Evolutionary conservation across 495 filamentous ascomycete species (phyloP).

Genomic region (Parachaetomium inaequale): DNA sequence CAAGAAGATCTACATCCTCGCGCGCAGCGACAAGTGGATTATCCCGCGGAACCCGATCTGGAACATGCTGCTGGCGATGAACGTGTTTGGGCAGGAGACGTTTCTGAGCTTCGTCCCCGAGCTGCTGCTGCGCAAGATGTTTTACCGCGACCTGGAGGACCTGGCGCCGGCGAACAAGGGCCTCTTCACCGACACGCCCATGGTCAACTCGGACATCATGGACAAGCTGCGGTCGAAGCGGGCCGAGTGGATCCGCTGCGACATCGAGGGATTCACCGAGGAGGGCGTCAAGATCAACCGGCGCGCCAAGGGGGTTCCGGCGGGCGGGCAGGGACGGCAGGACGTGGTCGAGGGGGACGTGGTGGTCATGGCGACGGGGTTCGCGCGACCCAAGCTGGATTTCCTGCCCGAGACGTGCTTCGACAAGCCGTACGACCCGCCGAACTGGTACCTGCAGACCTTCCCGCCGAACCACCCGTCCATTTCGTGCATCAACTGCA

Average conservation of each 20-base stretch:
- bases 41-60: slow-evolving; percentile 75
- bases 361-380: slow-evolving; percentile 81
- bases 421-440: slow-evolving; percentile 65
- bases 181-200: slow-evolving; percentile 77
- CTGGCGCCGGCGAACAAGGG: slow-evolving; percentile 66
- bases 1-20: slow-evolving; percentile 64
- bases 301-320: slow-evolving; percentile 66
- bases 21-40: slow-evolving; percentile 83
- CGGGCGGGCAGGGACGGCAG: slow-evolving; percentile 65
- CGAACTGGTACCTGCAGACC: slow-evolving; percentile 83
- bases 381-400: slow-evolving; percentile 62
- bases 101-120: slow-evolving; percentile 74
- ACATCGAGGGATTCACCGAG: slow-evolving; percentile 63
- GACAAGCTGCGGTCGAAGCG: slow-evolving; percentile 70
- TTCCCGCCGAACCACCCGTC: slow-evolving; percentile 66
- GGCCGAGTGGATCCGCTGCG: slow-evolving; percentile 76
- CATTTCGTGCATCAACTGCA: slow-evolving; percentile 77
- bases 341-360: slow-evolving; percentile 65
- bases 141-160: slow-evolving; percentile 80
- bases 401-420: slow-evolving; percentile 73
- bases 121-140: slow-evolving; percentile 67
- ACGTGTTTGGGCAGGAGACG: slow-evolving; percentile 77
- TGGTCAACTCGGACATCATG: slow-evolving; percentile 81
- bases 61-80: slow-evolving; percentile 68
- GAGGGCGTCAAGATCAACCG: slow-evolving; percentile 66